Percentiles rank a stretch among this genome's conserved stretches.
Evolutionary conservation across 129 eudicot genomes (phyloP).

Genomic region (Escallonia herrerae): DNA sequence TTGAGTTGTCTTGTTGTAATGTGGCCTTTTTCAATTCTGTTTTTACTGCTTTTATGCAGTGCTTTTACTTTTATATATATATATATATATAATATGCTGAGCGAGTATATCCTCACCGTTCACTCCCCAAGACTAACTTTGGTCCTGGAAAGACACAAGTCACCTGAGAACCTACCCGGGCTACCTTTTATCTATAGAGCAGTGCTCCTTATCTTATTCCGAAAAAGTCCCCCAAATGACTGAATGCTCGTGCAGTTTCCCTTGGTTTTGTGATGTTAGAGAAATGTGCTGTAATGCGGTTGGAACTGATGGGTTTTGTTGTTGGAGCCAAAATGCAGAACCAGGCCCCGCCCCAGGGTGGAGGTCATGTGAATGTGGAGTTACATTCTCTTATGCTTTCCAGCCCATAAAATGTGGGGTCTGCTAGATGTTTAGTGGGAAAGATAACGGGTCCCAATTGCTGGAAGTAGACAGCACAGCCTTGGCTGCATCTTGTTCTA

Average conservation of each 20-base stretch:
- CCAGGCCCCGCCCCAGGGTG: not conserved
- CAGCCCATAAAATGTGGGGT: constrained; percentile 6
- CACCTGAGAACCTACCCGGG: not conserved
- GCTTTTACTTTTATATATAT: not conserved
- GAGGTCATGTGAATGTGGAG: not conserved
- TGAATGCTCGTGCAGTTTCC: too few relatives aligned
- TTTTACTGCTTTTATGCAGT: not conserved
- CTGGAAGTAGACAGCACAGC: not conserved
- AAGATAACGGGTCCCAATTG: not conserved
- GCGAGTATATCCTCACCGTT: not conserved
- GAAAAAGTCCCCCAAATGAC: too few relatives aligned
- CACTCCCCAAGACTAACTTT: not conserved
- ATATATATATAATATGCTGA: too few relatives aligned
- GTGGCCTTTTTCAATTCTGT: not conserved
- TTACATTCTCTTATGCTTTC: constrained; percentile 9
- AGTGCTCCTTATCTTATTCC: too few relatives aligned
- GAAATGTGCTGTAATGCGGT: not conserved
- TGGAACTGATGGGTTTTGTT: not conserved
- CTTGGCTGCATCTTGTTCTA: not conserved
- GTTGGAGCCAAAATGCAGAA: not conserved
- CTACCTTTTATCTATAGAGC: not conserved
- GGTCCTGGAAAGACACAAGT: too few relatives aligned
- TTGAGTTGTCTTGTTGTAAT: constrained; percentile 14
- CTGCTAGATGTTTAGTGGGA: not conserved
- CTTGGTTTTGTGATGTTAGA: too few relatives aligned